Evolutionary conservation across 768 basidiomycete genomes (phyloP).

Genomic region (Tubosaeta sp.): DNA sequence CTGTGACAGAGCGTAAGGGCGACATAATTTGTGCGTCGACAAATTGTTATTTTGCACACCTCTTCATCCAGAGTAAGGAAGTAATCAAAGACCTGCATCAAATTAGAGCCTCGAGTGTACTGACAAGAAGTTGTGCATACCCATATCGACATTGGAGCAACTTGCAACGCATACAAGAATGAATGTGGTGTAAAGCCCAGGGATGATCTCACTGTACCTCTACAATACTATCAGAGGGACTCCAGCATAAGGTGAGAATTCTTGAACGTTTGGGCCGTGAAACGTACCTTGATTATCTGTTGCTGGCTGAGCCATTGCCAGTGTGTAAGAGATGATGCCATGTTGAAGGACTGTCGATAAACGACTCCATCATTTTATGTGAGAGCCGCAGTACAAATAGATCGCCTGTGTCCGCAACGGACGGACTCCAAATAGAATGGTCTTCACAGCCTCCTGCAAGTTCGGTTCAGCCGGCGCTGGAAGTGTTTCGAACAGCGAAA

Average conservation of each 20-base stretch:
- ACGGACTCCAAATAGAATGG: too few species aligned
- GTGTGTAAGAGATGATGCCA: neutral
- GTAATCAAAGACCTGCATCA: conserved; percentile 4
- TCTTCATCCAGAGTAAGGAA: conserved; percentile 11
- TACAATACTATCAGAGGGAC: neutral
- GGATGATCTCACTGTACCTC: neutral
- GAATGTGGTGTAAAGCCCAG: neutral
- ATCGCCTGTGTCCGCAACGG: too few species aligned
- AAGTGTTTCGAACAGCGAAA: too few species aligned
- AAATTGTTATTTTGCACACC: neutral
- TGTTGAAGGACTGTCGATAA: neutral
- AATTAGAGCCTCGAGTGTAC: neutral
- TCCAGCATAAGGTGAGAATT: neutral
- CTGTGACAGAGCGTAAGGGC: neutral
- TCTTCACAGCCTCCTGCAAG: too few species aligned
- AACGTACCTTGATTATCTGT: conserved; percentile 9
- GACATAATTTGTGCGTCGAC: neutral
- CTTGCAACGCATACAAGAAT: conserved; percentile 1
- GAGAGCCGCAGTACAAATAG: too few species aligned
- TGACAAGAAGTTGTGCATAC: neutral
- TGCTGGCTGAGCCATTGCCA: conserved; percentile 1
- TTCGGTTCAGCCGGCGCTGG: too few species aligned
- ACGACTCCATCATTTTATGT: too few species aligned
- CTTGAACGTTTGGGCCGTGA: too few species aligned
- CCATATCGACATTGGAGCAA: conserved; percentile 10